These are phyloP conservation scores for Alternaria brassicicola DNA, from an alignment of 2,329 filamentous ascomycete genomes.

Conservation along the genomic window DNA sequence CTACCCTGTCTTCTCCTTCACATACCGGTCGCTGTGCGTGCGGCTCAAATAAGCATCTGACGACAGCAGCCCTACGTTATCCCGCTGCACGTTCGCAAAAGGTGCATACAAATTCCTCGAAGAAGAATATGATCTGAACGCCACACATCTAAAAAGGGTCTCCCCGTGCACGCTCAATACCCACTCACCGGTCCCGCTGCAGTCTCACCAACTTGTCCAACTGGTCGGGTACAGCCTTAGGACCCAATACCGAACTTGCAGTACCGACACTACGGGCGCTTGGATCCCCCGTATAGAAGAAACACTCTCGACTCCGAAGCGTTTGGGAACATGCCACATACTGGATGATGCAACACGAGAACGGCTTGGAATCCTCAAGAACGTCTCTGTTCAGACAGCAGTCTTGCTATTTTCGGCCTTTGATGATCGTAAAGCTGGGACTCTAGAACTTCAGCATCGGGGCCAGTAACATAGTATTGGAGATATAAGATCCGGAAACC, in stretches of 20 bases:
- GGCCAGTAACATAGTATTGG: conserved; percentile 10
- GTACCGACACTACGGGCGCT: conserved; percentile 10
- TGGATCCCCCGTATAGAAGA: conserved; percentile 14
- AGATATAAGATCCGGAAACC: conserved; percentile 33
- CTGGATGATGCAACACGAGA: conserved; percentile 35
- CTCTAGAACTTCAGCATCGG: conserved; percentile 14
- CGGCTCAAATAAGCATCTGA: conserved; percentile 48
- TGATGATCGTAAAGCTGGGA: conserved; percentile 23
- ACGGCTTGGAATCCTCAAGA: conserved; percentile 29
- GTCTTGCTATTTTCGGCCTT: conserved; percentile 30
- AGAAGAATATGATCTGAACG: conserved; percentile 26
- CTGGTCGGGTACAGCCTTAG: conserved; percentile 19
- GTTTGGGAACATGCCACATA: conserved; percentile 24
- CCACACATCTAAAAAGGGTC: conserved; percentile 39
- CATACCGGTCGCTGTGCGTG: conserved; percentile 31
- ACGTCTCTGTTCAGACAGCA: conserved; percentile 28
- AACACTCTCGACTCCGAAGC: conserved; percentile 29
- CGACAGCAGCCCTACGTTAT: conserved; percentile 41
- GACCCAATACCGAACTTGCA: conserved; percentile 18
- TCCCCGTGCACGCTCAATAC: conserved; percentile 20
- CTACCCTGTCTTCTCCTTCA: conserved; percentile 11
- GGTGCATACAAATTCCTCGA: conserved; percentile 18
- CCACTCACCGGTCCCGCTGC: conserved; percentile 27
- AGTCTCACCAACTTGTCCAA: conserved; percentile 25
- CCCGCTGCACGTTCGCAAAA: conserved; percentile 25